Evolutionary conservation across 1,284 basidiomycete genomes (phyloP), one percentile per base, ranked within the genome.

Genomic region (Phellopilus nigrolimitatus): DNA sequence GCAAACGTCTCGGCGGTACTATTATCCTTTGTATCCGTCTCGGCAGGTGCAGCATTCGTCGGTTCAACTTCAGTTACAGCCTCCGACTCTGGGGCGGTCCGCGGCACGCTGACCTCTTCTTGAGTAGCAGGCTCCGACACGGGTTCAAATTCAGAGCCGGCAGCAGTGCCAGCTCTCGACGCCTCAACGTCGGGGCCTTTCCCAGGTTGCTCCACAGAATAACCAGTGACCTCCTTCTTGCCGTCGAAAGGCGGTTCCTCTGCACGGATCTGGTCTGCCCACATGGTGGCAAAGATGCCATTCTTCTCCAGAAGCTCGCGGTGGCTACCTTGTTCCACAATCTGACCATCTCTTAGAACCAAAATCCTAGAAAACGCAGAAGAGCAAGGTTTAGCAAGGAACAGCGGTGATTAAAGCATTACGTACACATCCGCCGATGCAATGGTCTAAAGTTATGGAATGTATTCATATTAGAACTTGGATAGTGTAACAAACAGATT

Each of bases 271-370:
- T 91, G 85, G 62, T 88, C 81, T 0, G 82, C 79, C 89, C 89
- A 92, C 84, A 92, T 84, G 1, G 80, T 73, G 9, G 88, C 84
- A 61, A 91, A 92, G 33, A 80, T 62, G 49, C 88, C 86, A 59
- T 84, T 76, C 22, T 66, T 69, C 36, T 79, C 78, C 47, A 91
- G 66, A 36, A 92, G 73, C 56, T 91, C 88, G 54, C 76, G 78
- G 64, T 89, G 88, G 39, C 68, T 79, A 7, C 91, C 91, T 53
- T 80, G 78, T 66, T 95, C 91, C 40, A 84, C 73, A 45, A 94
- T 84, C 62, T 82, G 80, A 6, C 89, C 88, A 66, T 92, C 82
- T 59, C 86, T 87, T 50, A 91, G 76, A 30, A 91, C 88, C 47
- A 91, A 65, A 57, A 93, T 93, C 49, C 88, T 91, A 57, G 58